phyloP scores from a whole-genome alignment of 1,284 basidiomycete species.

The Entoloma clypeatum region DNA sequence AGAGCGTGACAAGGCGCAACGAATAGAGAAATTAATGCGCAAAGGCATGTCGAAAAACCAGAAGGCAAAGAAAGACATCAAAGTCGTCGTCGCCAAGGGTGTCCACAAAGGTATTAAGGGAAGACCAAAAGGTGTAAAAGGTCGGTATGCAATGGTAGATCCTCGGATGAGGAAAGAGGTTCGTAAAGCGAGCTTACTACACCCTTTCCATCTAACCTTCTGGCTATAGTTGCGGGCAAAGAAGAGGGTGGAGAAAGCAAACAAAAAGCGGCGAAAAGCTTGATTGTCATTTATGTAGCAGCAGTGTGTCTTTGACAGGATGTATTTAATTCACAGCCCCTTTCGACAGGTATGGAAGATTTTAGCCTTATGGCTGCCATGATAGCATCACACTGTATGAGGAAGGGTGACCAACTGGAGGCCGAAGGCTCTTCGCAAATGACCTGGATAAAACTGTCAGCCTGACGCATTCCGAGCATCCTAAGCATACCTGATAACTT shows the following conservation, averaged over 20 bases:
- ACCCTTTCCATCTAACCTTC: slow-evolving; percentile 8
- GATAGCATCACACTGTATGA: slow-evolving; percentile 53
- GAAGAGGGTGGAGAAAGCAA: slow-evolving; percentile 66
- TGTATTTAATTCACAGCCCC: no score
- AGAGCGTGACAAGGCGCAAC: slow-evolving; percentile 91
- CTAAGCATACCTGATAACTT: slow-evolving; percentile 52
- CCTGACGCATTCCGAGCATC: no score
- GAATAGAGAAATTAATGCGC: slow-evolving; percentile 89
- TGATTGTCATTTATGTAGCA: slow-evolving; percentile 7
- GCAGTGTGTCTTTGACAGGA: no score
- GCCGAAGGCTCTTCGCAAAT: no score
- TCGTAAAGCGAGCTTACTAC: slow-evolving; percentile 16
- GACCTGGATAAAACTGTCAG: no score
- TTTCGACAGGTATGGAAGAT: no score
- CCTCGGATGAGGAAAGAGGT: slow-evolving; percentile 83
- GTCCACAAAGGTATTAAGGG: slow-evolving; percentile 88
- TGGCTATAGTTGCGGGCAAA: slow-evolving; percentile 58
- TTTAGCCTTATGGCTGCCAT: no score
- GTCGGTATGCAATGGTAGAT: slow-evolving; percentile 90
- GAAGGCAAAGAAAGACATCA: slow-evolving; percentile 77
- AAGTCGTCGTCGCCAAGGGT: slow-evolving; percentile 92
- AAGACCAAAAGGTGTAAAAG: slow-evolving; percentile 94
- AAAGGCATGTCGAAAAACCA: slow-evolving; percentile 67
- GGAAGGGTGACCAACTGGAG: slow-evolving; percentile 46
- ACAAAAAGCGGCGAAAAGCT: slow-evolving; percentile 51